phyloP scores from a whole-genome alignment of 768 basidiomycete genomes.

The Phylloporus arenicola region DNA sequence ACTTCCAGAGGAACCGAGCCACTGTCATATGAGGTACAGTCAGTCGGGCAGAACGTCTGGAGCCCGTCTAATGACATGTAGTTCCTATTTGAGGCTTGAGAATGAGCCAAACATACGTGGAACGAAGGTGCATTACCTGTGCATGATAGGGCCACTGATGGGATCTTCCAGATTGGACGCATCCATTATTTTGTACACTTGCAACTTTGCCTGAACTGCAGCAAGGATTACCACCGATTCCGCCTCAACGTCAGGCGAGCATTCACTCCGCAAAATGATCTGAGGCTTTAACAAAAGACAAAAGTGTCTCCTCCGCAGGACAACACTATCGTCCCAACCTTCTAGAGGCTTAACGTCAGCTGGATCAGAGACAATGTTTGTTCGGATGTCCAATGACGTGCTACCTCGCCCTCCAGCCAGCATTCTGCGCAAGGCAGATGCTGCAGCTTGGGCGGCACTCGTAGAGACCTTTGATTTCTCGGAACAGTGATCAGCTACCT shows the following conservation, averaged over 20 bases:
- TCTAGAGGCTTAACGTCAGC: constrained; percentile 52
- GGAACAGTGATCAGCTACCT: constrained; percentile 11
- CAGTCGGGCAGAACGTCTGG: constrained; percentile 79
- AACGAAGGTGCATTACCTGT: constrained; percentile 45
- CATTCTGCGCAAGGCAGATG: constrained; percentile 60
- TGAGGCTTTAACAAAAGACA: constrained; percentile 90
- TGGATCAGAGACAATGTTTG: constrained; percentile 26
- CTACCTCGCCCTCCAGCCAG: constrained; percentile 49
- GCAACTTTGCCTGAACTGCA: constrained; percentile 74
- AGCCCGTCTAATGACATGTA: constrained; percentile 75
- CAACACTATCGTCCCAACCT: constrained; percentile 70
- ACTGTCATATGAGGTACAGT: constrained; percentile 36
- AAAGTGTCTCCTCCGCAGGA: constrained; percentile 66
- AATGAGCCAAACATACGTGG: background rate
- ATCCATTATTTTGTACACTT: constrained; percentile 79
- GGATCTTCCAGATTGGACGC: constrained; percentile 72
- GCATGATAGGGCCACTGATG: constrained; percentile 80
- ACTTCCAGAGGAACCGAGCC: constrained; percentile 84
- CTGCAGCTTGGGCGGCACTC: constrained; percentile 60
- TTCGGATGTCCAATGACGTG: constrained; percentile 37
- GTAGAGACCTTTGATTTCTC: constrained; percentile 29
- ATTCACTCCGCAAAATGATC: constrained; percentile 63
- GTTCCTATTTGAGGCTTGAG: constrained; percentile 44
- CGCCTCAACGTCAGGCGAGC: constrained; percentile 24
- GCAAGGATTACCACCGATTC: constrained; percentile 68